phyloP scores from a whole-genome alignment of 2,329 filamentous ascomycete species.

The Colletotrichum abscissum region DNA sequence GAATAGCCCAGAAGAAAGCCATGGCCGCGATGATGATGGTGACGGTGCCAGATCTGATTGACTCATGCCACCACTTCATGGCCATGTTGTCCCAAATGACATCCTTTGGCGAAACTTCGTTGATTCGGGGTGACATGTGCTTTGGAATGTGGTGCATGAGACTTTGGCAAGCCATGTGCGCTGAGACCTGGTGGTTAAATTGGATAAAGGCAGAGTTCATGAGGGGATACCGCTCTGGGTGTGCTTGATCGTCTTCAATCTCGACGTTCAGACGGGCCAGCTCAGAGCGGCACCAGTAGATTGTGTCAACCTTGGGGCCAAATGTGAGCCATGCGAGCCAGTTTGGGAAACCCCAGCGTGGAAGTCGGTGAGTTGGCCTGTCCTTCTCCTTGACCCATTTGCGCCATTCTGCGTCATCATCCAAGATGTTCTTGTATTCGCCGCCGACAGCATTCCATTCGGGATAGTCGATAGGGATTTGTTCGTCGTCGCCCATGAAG shows the following conservation, averaged over 20 bases:
- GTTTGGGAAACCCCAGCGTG: constrained; percentile 63
- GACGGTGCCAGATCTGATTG: constrained; percentile 76
- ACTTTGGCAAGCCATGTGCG: constrained; percentile 97
- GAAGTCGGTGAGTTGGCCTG: constrained; percentile 85
- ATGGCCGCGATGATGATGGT: constrained; percentile 76
- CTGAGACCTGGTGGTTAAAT: constrained; percentile 97
- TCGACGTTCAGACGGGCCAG: constrained; percentile 89
- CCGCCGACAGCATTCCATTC: constrained; percentile 71
- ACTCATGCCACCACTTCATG: constrained; percentile 92
- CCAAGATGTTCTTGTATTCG: constrained; percentile 57
- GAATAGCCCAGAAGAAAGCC: constrained; percentile 89
- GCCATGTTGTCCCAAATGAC: constrained; percentile 99
- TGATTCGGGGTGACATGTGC: constrained; percentile 90
- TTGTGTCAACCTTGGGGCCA: constrained; percentile 94
- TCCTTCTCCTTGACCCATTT: constrained; percentile 85
- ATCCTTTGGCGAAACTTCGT: constrained; percentile 94
- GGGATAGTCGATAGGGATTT: constrained; percentile 64
- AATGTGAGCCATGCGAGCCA: constrained; percentile 83
- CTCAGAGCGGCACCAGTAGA: constrained; percentile 89
- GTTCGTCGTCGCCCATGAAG: constrained; percentile 55
- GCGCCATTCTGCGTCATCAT: constrained; percentile 79
- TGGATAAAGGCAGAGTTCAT: constrained; percentile 99
- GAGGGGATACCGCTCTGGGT: constrained; percentile 86
- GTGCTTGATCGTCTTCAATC: constrained; percentile 89
- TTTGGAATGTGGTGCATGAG: constrained; percentile 91